A percentile compares a stretch with the other conserved stretches of the same genome.
Conservation (phyloP, 257 asterid genomes). For the Anisodus tanguticus region DNA sequence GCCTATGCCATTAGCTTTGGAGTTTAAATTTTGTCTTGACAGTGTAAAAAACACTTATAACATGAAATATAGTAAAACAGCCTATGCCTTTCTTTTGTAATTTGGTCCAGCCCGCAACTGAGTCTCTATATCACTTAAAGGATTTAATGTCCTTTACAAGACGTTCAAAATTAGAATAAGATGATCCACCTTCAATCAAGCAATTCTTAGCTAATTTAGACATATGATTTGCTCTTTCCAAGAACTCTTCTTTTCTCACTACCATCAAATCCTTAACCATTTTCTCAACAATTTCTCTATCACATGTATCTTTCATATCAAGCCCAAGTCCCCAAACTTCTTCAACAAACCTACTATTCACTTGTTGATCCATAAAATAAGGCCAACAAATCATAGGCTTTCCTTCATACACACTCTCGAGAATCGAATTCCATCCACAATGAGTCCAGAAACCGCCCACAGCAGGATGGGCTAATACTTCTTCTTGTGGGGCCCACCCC, state of each 20-base stretch:
- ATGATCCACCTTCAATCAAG: conserved; percentile 53
- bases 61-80: no score
- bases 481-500: conserved; percentile 62
- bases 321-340: conserved; percentile 59
- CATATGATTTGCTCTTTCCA: conserved; percentile 43
- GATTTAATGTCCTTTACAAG: conserved; percentile 45
- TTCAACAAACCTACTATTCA: conserved; percentile 58
- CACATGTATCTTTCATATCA: conserved; percentile 66
- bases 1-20: no score
- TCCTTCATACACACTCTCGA: conserved; percentile 48
- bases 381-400: conserved; percentile 71
- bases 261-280: conserved; percentile 63
- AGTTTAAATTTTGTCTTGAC: no score
- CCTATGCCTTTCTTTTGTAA: no score
- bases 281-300: conserved; percentile 46
- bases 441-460: conserved; percentile 57
- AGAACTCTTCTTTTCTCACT: conserved; percentile 48
- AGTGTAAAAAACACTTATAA: no score
- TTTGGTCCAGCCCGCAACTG: not conserved
- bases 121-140: not conserved
- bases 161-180: conserved; percentile 43
- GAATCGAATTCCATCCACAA: conserved; percentile 62
- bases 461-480: conserved; percentile 50
- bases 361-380: conserved; percentile 52
- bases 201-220: conserved; percentile 44